Base-by-base conservation (phyloP, 148 eudicot genomes). In the Vaccinium myrtillus region DNA sequence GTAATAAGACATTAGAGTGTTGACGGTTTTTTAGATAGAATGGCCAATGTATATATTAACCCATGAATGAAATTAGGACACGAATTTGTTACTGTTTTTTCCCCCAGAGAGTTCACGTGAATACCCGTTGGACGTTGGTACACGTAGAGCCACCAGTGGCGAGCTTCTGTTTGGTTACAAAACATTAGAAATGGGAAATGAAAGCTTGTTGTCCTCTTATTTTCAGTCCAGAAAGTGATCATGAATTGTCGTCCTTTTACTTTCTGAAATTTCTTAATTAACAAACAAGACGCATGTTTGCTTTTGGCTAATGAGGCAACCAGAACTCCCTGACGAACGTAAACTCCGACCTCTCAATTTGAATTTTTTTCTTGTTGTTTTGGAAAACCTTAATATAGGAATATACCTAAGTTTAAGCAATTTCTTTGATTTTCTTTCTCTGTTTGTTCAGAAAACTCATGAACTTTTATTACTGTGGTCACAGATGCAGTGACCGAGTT, bases 401-500 rank as follows among this genome's bases (percentile, higher is more conserved):
- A 23, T 82, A 8, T 18, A 18, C 21, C 15, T 6, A 9, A 32
- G 32, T 10, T 19, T 13, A 61, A 61, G 30, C 2, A 73, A 50
- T 77, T 65, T 84, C 61, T 59, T 27, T 78, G 59, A 21, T 16
- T 84, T 51, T 63, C 75, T 46, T 75, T 16, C 55, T 73, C 53
- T 46, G n/a, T 49, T 48, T 48, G 48, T 13, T 25, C 16, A 23
- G 49, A 16, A 23, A 54, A 16, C 39, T 84, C 14, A 67, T 51
- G 13, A 3, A 3, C 14, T 63, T 21, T 56, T 51, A 77, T 51
- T 75, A 55, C 78, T 46, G 53, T 85, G 81, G 21, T 84, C 81
- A 65, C 92, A 96, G 98, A 91, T 90, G 99, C 91, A 80, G 99
- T 96, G 89, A 94, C 96, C 9, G 99, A 96, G 87, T 94, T 94